Evolutionary conservation across 371 early-diverging fungal genomes (phyloP), one percentile per base, ranked within the genome.

Genomic region (Furculomyces boomerangus): DNA sequence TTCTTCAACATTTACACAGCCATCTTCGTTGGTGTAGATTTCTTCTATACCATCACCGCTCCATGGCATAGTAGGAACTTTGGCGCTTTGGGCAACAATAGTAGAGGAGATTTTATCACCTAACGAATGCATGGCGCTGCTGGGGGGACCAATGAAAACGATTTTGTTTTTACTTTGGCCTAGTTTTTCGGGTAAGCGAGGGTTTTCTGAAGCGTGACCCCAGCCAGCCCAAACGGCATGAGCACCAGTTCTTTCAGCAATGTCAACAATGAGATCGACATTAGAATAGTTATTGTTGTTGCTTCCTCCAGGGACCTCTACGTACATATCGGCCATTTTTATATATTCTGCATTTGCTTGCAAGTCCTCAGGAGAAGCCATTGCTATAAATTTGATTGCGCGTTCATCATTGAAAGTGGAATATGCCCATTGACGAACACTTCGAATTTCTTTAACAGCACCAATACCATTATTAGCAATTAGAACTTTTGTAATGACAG

Each of bases 391-490:
- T 67, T 91, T 78, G 64, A 99, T 90, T 31, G 89, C 88, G 22
- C 85, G 75, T 68, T 95, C 92, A 62, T 92, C 81, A 50, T 97
- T 96, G 76, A 98, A 97, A 16, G 88, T 88, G 65, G 93, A 92
- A 66, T 98, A 98, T 3, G 98, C 84, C 93, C 95, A 98, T 65
- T 95, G 84, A 56, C 96, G 83, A 30, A 98, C 88, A 1, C 95
- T 94, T 44, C 95, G 80, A 57, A 99, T 96, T 74, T 93, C 97
- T 70, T 98, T 98, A 67, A 97, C 93, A 48, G 99, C 99, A 3
- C 95, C 98, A 73, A 99, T 92, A 60, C 98, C 98, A 77, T 97
- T 98, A 78, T 99, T 99, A 60, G 99, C 99, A 63, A 96, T 91
- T 59, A 96, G 75, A 20, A 96, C 83, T 60, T 81, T 83, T 25